A percentile compares a stretch with the other conserved stretches of the same genome.
phyloP scores from a whole-genome alignment of 768 basidiomycete genomes.

The Phanerochaete carnosa region DNA sequence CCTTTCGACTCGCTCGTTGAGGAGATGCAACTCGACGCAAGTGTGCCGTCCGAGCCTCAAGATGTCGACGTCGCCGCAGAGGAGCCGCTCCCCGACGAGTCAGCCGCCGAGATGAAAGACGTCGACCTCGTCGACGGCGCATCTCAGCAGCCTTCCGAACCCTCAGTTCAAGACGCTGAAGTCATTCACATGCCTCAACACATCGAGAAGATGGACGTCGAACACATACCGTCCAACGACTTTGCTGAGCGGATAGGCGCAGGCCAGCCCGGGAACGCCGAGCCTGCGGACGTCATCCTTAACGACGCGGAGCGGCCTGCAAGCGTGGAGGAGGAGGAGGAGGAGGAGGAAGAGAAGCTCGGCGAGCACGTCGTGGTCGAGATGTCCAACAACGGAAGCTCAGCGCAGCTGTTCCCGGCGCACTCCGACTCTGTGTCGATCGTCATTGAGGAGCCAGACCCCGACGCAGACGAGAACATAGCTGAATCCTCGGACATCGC shows the following conservation, averaged over 20 bases:
- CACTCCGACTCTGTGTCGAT: not conserved
- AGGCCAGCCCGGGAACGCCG: not conserved
- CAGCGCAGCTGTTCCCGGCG: not conserved
- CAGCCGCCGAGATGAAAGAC: not conserved
- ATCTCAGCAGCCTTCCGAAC: not conserved
- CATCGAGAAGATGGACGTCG: not conserved
- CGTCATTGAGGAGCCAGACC: not conserved
- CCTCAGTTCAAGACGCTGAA: not conserved
- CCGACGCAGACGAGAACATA: not conserved
- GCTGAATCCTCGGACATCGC: not conserved
- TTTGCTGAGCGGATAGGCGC: not conserved
- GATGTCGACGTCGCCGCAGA: not conserved
- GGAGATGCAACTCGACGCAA: slow-evolving; percentile 1
- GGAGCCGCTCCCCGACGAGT: not conserved
- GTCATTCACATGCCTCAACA: not conserved
- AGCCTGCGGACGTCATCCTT: not conserved
- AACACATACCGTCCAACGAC: not conserved
- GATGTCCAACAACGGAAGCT: not conserved
- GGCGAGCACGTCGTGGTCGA: not conserved
- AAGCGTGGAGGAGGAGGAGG: not conserved
- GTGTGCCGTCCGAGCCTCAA: not conserved
- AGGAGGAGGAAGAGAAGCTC: not conserved
- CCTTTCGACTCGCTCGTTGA: not conserved
- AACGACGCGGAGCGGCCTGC: not conserved
- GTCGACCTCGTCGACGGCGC: not conserved